These are phyloP conservation scores for Monosporascus sp. DNA, from an alignment of 2,329 filamentous ascomycete genomes.

Conservation along the genomic window DNA sequence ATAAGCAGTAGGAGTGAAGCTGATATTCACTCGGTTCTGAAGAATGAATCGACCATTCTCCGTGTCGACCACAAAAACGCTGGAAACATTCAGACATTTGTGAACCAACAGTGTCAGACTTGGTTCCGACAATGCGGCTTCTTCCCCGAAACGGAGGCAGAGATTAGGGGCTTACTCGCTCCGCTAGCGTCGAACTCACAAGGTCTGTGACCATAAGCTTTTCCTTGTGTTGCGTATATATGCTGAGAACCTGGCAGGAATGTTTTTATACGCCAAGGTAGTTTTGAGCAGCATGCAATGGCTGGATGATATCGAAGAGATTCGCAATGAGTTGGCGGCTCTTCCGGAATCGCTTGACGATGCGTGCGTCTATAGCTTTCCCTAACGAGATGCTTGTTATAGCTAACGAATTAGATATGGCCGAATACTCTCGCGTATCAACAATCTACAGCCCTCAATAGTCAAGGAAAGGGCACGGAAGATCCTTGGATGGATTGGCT, in stretches of 20 bases:
- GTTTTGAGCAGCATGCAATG: too few relatives aligned
- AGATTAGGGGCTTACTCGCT: constrained; percentile 13
- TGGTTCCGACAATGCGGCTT: constrained; percentile 12
- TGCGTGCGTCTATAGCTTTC: constrained; percentile 17
- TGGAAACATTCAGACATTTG: constrained; percentile 15
- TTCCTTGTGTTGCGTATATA: too few relatives aligned
- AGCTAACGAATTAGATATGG: too few relatives aligned
- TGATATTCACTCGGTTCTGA: constrained; percentile 12
- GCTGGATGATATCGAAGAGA: constrained; percentile 4
- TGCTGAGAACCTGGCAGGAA: too few relatives aligned
- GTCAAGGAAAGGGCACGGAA: constrained; percentile 5
- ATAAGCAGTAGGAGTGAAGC: constrained; percentile 20
- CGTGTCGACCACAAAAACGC: constrained; percentile 9
- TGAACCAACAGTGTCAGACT: constrained; percentile 7
- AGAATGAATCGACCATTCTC: too few relatives aligned
- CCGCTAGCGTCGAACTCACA: constrained; percentile 18
- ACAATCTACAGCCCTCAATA: background rate
- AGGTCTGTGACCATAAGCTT: constrained; percentile 6
- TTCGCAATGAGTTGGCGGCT: constrained; percentile 19
- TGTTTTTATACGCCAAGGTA: too few relatives aligned
- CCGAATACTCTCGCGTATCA: background rate
- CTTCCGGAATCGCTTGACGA: constrained; percentile 23
- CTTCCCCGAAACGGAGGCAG: constrained; percentile 4
- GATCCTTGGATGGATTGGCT: constrained; percentile 18
- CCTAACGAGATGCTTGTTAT: too few relatives aligned